Evolutionary conservation across 2,329 filamentous ascomycete genomes (phyloP).

Genomic region (Shiraia bambusicola): DNA sequence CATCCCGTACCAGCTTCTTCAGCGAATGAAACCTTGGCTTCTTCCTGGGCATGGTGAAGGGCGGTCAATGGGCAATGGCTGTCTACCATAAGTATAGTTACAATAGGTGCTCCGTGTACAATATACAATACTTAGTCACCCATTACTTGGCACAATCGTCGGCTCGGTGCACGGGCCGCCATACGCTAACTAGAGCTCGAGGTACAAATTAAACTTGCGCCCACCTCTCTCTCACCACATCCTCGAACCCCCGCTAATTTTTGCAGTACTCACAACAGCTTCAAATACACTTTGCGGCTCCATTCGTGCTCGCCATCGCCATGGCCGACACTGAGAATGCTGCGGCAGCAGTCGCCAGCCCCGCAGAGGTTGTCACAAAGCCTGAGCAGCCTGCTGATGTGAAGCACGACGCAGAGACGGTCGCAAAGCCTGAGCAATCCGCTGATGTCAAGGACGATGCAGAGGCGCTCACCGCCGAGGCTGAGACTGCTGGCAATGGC

Average conservation of each 20-base stretch:
- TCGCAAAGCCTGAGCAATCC: conserved; percentile 9
- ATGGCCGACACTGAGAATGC: conserved; percentile 28
- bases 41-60: conserved; percentile 47
- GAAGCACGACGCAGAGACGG: conserved; percentile 13
- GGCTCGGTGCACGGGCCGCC: not conserved
- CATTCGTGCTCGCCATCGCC: conserved; percentile 6
- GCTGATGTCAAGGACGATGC: conserved; percentile 5
- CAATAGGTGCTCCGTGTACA: conserved; percentile 2
- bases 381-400: conserved; percentile 13
- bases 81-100: conserved; percentile 2
- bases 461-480: conserved; percentile 10
- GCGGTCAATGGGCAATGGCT: conserved; percentile 10
- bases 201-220: too few relatives aligned
- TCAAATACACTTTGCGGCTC: conserved; percentile 8
- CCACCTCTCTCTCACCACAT: not conserved
- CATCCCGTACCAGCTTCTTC: conserved; percentile 60
- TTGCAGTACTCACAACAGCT: conserved; percentile 2
- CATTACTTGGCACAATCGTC: not conserved
- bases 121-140: not conserved
- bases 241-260: conserved; percentile 6
- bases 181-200: too few relatives aligned
- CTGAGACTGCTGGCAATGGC: conserved; percentile 3
- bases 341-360: conserved; percentile 19
- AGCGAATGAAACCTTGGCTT: conserved; percentile 64
- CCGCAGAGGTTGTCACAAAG: conserved; percentile 20